phyloP scores from a whole-genome alignment of 306 rosid genomes.

The Pterocarpus macrocarpus region DNA sequence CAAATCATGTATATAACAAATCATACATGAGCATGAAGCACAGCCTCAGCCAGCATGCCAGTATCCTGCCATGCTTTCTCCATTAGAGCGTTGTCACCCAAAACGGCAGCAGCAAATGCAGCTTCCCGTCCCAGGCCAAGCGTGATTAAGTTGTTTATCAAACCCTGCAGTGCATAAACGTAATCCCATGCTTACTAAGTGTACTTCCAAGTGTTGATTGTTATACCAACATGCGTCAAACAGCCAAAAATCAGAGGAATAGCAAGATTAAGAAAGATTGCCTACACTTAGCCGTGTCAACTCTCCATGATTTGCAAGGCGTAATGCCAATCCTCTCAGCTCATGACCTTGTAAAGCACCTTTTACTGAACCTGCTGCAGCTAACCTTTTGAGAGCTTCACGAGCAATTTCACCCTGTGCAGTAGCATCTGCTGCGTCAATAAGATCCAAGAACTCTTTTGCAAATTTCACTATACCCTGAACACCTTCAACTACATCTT shows the following conservation, averaged over 20 bases:
- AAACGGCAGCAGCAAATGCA: conserved; percentile 94
- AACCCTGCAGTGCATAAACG: conserved; percentile 67
- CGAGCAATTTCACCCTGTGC: conserved; percentile 98
- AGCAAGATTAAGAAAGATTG: conserved; percentile 39
- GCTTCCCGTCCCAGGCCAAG: conserved; percentile 98
- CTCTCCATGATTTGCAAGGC: conserved; percentile 98
- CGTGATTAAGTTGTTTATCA: conserved; percentile 82
- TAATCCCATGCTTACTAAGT: conserved; percentile 20
- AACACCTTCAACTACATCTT: conserved; percentile 82
- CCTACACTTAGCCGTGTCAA: conserved; percentile 92
- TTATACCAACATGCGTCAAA: conserved; percentile 39
- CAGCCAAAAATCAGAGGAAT: conserved; percentile 31
- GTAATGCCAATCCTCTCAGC: conserved; percentile 86
- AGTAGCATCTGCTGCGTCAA: conserved; percentile 99
- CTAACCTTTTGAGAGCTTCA: conserved; percentile 96
- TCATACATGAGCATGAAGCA: conserved; percentile 96
- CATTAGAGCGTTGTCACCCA: conserved; percentile 98
- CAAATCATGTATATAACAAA: conserved; percentile 39
- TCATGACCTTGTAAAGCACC: conserved; percentile 96
- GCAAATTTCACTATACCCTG: conserved; percentile 97
- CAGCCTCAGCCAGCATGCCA: conserved; percentile 99
- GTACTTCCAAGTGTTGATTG: conserved; percentile 7
- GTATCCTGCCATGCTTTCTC: conserved; percentile 99
- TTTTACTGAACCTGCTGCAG: conserved; percentile 94
- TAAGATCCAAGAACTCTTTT: conserved; percentile 94